Evolutionary conservation across 495 filamentous ascomycete genomes (phyloP), one percentile per base, ranked within the genome.

Genomic region (Lasiosphaeria ovina): DNA sequence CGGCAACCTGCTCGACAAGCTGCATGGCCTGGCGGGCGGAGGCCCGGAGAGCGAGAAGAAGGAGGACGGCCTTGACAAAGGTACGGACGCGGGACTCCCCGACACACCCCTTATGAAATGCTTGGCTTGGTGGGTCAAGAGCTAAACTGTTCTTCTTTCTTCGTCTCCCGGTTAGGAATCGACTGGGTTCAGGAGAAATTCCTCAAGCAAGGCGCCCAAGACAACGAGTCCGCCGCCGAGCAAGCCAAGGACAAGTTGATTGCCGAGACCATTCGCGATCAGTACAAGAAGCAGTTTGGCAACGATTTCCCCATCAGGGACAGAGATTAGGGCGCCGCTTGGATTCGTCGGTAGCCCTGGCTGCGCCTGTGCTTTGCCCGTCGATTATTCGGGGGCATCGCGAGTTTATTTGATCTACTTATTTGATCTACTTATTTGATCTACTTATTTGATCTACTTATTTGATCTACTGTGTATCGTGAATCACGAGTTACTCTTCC

Each of bases 231-330:
- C 56, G 87, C 87, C 6, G 70, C 81, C 40, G 88, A 91, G 71
- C 88, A 91, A 68, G 87, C 84, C 64, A 89, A 90, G 76, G 88
- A 91, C 67, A 84, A 89, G 71, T 67, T 83, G 71, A 87, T 88
- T 54, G 81, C 82, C 4, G 79, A 87, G 51, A 77, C 81, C 70
- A 84, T 91, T 60, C 81, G 88, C 17, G 71, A 72, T 3, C 75
- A 85, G 70, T 89, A 87, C 74, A 86, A 86, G 80, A 76, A 70
- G 24, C 69, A 69, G 0, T 84, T 83, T 1, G 88, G 88, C 53
- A 81, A 75, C 12, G 85, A 89, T 33, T 53, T 90, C 38, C 86
- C 85, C 35, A 74, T 24, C 24, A 24, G 24, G 24, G 24, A 24
- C 24, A 24, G 24, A 24, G 24, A 24, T 24, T 24, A 24, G 24